Evolutionary conservation across 2,329 filamentous ascomycete species (phyloP).

Genomic region (Zymoseptoria pseudotritici): DNA sequence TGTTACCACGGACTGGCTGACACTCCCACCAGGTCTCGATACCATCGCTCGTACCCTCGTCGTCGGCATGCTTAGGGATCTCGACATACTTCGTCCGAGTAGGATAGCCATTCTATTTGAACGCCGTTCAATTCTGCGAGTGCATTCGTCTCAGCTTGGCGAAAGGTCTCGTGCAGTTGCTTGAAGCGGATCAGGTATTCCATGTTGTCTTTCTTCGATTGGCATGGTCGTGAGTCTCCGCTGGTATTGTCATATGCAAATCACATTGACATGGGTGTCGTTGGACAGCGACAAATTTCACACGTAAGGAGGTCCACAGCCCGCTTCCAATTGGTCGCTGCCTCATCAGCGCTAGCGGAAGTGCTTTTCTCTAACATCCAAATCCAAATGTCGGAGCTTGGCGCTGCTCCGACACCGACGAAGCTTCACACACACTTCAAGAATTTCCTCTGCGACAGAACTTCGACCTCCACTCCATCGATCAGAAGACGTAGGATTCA

Average conservation of each 20-base stretch:
- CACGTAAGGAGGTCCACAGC: not conserved
- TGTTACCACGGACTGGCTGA: not conserved
- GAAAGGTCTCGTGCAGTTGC: slow-evolving; percentile 86
- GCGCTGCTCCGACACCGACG: not conserved
- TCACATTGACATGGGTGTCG: not conserved
- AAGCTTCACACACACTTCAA: not conserved
- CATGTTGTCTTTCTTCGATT: slow-evolving; percentile 33
- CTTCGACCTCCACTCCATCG: not conserved
- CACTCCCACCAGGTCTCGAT: not conserved
- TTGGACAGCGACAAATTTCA: not conserved
- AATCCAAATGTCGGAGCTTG: not conserved
- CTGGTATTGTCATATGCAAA: not conserved
- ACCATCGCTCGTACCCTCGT: not conserved
- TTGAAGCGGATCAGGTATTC: slow-evolving; percentile 85
- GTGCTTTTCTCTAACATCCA: not conserved
- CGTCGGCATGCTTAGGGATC: slow-evolving; percentile 6
- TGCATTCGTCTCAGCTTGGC: slow-evolving; percentile 73
- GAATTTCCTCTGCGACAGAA: not conserved
- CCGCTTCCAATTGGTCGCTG: not conserved
- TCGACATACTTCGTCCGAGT: slow-evolving; percentile 60
- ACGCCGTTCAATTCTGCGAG: slow-evolving; percentile 63
- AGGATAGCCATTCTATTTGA: slow-evolving; percentile 64
- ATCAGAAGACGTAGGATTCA: slow-evolving; percentile 69
- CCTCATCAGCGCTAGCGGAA: not conserved
- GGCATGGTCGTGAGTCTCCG: not conserved